phyloP scores from a whole-genome alignment of 1,284 basidiomycete genomes.

The Sanghuangporus weigelae region DNA sequence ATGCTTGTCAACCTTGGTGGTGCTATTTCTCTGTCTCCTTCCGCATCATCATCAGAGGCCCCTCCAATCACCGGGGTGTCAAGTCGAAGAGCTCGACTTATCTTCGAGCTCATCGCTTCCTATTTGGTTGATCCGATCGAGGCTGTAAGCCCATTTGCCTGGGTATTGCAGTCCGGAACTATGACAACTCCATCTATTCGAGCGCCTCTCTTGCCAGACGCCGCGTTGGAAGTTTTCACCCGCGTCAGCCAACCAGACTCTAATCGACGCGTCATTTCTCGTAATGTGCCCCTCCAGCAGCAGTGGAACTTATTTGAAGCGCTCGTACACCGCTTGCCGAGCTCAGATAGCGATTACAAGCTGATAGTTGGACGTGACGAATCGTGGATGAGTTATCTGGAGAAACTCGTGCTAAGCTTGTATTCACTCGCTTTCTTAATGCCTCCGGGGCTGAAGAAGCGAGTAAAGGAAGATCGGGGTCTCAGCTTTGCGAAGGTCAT shows the following conservation, averaged over 20 bases:
- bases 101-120: constrained; percentile 70
- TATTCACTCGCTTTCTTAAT: constrained; percentile 87
- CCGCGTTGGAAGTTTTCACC: constrained; percentile 81
- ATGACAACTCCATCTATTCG: constrained; percentile 37
- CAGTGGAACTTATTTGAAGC: constrained; percentile 62
- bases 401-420: constrained; percentile 74
- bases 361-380: constrained; percentile 55
- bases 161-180: constrained; percentile 46
- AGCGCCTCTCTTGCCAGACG: constrained; percentile 62
- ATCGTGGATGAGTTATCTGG: constrained; percentile 72
- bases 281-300: constrained; percentile 50
- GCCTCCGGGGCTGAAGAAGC: constrained; percentile 64
- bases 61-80: constrained; percentile 39
- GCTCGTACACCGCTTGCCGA: constrained; percentile 78
- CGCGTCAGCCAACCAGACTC: constrained; percentile 71
- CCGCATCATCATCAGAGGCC: constrained; percentile 25
- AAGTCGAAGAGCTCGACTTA: constrained; percentile 32
- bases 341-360: constrained; percentile 73
- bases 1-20: constrained; percentile 66
- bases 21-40: constrained; percentile 42
- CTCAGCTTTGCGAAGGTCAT: constrained; percentile 60
- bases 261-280: constrained; percentile 73
- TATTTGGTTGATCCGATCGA: constrained; percentile 71
- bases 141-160: constrained; percentile 56
- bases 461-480: constrained; percentile 54